These are phyloP conservation scores for Xylaria arbuscula DNA, from an alignment of 2,329 filamentous ascomycete species.

Conservation along the genomic window DNA sequence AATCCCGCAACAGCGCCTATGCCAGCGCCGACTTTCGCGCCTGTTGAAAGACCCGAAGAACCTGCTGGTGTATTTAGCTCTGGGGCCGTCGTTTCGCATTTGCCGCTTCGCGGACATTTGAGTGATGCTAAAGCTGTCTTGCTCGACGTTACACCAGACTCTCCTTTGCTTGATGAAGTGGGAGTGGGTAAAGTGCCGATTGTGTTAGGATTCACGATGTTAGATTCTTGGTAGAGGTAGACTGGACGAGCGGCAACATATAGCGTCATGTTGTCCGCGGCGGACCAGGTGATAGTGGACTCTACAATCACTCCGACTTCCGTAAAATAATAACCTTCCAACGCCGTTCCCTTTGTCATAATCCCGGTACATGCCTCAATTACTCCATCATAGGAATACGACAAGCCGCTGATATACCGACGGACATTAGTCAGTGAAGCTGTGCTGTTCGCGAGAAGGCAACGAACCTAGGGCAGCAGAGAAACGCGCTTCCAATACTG, in stretches of 20 bases:
- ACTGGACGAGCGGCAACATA: not conserved
- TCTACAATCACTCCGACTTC: not conserved
- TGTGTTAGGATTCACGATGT: not conserved
- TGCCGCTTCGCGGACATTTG: not conserved
- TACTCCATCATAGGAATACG: slow-evolving; percentile 6
- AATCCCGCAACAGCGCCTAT: not conserved
- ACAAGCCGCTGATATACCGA: slow-evolving; percentile 22
- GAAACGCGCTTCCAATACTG: not conserved
- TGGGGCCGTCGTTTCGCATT: not conserved
- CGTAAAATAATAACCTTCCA: not conserved
- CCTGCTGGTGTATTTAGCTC: not conserved
- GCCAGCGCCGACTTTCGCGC: not conserved
- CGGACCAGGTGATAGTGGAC: not conserved
- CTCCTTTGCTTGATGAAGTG: not conserved
- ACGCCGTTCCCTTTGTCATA: not conserved
- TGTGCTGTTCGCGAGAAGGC: too few relatives aligned
- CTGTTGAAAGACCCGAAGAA: not conserved
- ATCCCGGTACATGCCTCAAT: slow-evolving; percentile 3
- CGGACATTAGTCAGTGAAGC: slow-evolving; percentile 6
- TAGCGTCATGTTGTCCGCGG: slow-evolving; percentile 7
- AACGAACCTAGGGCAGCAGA: slow-evolving; percentile 33
- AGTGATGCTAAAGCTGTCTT: not conserved
- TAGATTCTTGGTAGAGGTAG: not conserved
- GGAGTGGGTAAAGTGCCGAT: not conserved
- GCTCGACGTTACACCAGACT: not conserved